Evolutionary conservation across 75 land plant species (phyloP).

Genomic region (Picea glauca): DNA sequence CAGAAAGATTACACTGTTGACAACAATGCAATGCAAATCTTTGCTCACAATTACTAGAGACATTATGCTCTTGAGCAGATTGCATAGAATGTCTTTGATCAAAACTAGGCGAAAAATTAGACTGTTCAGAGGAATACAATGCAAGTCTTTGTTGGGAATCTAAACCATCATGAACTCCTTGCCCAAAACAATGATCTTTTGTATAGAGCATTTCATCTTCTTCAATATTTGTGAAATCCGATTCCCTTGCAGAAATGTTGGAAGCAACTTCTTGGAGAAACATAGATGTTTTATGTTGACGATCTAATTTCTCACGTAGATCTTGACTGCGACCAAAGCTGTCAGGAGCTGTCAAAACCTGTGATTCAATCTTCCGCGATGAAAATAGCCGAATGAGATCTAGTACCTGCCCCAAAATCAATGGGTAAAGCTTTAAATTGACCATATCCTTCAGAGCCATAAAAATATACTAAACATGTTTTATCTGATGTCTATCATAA

Average conservation of each 20-base stretch:
- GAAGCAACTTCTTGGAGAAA: neutral
- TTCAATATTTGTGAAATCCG: neutral
- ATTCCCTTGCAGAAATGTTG: neutral
- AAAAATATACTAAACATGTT: neutral
- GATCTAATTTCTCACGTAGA: neutral
- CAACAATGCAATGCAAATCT: neutral
- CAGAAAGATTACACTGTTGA: neutral
- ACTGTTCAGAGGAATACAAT: no score
- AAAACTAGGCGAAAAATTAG: no score
- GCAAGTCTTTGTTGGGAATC: neutral
- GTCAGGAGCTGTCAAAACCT: neutral
- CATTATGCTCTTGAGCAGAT: neutral
- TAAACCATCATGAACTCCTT: neutral
- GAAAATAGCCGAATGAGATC: constrained; percentile 31
- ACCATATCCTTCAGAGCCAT: neutral
- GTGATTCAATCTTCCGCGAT: constrained; percentile 11
- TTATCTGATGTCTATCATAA: neutral
- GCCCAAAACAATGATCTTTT: neutral
- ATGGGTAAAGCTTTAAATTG: neutral
- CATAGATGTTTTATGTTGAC: neutral
- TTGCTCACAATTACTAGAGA: neutral
- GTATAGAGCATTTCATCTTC: no score
- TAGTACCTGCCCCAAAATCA: constrained; percentile 14
- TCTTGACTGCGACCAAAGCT: neutral
- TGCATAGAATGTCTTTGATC: neutral